Evolutionary conservation across 371 early-diverging fungal species (phyloP), one percentile per base, ranked within the genome.

Genomic region (Basidiobolus meristosporus): DNA sequence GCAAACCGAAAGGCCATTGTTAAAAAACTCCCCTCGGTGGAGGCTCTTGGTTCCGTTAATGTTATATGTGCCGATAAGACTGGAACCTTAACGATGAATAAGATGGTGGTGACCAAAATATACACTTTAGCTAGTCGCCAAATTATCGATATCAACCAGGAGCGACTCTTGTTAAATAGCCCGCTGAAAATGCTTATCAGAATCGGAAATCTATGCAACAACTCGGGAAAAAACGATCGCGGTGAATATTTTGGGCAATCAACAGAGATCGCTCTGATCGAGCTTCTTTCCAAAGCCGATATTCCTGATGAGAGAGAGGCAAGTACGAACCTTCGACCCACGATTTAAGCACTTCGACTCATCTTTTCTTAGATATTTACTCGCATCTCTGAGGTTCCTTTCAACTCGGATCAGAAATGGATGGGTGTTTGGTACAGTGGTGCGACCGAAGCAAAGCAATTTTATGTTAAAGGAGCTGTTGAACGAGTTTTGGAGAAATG

Each of bases 31-130:
- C 69, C 83, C 14, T 89, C 98, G 3, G 93, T 93, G 58, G 98
- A 97, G 65, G 93, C 91, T 33, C 95, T 93, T 93, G 93, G 95
- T 34, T 82, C 82, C 43, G 90, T 91, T 26, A 97, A 95, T 15
- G 84, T 88, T 10, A 84, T 97, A 29, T 95, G 96, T 63, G 80
- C 88, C 0, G 96, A 97, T 63, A 95, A 95, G 65, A 95, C 95
- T 2, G 98, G 95, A 26, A 95, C 95, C 1, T 61, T 95, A 41
- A 95, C 95, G 0, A 79, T 84, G 57, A 97, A 97, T 70, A 69
- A 66, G 41, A 93, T 97, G 95, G 86, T 48, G 36, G 69, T 81
- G 20, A 57, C 58, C 31, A n/a, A n/a, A n/a, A n/a, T n/a, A n/a
- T 3, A 54, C 59, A 36, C 47, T n/a, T n/a, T 10, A 16, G 18